Evolutionary conservation across 805 yeast genomes (phyloP).

Genomic region (Wickerhamomyces hampshirensis): DNA sequence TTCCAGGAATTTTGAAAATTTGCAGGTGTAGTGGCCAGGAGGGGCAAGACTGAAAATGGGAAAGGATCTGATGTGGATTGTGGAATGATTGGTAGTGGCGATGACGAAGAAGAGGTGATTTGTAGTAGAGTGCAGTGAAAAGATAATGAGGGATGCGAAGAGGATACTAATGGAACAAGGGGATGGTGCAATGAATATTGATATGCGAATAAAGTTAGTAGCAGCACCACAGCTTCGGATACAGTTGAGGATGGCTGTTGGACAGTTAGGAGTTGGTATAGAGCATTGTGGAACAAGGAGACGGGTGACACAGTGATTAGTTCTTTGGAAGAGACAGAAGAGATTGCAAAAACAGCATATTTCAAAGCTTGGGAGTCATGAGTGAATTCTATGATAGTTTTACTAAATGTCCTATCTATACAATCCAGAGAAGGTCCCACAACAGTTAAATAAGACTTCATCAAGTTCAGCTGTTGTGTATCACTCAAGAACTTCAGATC

Average conservation of each 20-base stretch:
- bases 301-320: background rate
- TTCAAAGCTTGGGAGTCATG: slow-evolving; percentile 2
- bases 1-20: background rate
- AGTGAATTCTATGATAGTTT: slow-evolving; percentile 4
- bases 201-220: slow-evolving; percentile 9
- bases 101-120: slow-evolving; percentile 4
- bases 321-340: slow-evolving; percentile 1
- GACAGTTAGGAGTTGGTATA: slow-evolving; percentile 1
- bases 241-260: background rate
- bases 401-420: slow-evolving; percentile 1
- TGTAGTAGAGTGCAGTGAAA: slow-evolving; percentile 9
- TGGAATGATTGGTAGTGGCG: slow-evolving; percentile 4
- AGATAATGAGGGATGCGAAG: slow-evolving; percentile 1
- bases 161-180: slow-evolving; percentile 1
- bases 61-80: background rate
- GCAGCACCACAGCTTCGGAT: slow-evolving; percentile 5
- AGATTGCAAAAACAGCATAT: slow-evolving; percentile 3
- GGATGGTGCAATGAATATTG: slow-evolving; percentile 4
- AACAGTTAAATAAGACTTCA: slow-evolving; percentile 2
- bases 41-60: slow-evolving; percentile 7
- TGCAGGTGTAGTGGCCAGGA: slow-evolving; percentile 3
- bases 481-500: slow-evolving; percentile 1
- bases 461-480: slow-evolving; percentile 5
- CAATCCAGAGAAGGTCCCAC: slow-evolving; percentile 9
- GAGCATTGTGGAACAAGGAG: slow-evolving; percentile 3